A percentile compares a stretch with the other conserved stretches of the same genome.
These are phyloP conservation scores for Alternaria viburni DNA, from an alignment of 2,329 filamentous ascomycete species.

Conservation along the genomic window DNA sequence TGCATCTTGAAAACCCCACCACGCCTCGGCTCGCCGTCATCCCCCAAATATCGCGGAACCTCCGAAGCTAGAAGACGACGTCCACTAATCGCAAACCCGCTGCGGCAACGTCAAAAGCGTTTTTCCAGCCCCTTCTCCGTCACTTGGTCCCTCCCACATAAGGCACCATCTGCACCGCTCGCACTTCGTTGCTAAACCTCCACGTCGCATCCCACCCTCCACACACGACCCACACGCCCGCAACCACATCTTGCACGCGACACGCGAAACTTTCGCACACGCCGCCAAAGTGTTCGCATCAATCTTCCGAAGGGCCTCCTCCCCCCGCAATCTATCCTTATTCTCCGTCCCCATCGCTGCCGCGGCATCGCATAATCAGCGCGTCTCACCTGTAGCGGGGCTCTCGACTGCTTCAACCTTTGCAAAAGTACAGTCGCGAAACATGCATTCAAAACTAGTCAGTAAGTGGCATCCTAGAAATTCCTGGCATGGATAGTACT, in stretches of 20 bases:
- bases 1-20: slow-evolving; percentile 17
- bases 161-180: slow-evolving; percentile 12
- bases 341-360: slow-evolving; percentile 75
- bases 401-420: slow-evolving; percentile 49
- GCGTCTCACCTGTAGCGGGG: slow-evolving; percentile 52
- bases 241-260: slow-evolving; percentile 28
- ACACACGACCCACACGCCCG: slow-evolving; percentile 21
- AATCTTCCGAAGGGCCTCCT: slow-evolving; percentile 70
- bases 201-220: slow-evolving; percentile 19
- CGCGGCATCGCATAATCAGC: slow-evolving; percentile 71
- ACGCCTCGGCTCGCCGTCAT: slow-evolving; percentile 16
- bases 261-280: slow-evolving; percentile 26
- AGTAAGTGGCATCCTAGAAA: slow-evolving; percentile 62
- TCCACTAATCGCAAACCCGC: slow-evolving; percentile 17
- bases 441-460: slow-evolving; percentile 92
- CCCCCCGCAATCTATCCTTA: slow-evolving; percentile 71
- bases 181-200: neutral
- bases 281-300: slow-evolving; percentile 93
- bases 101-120: slow-evolving; percentile 12
- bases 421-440: slow-evolving; percentile 54
- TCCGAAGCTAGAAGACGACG: slow-evolving; percentile 29
- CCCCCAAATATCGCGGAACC: slow-evolving; percentile 21
- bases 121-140: slow-evolving; percentile 26
- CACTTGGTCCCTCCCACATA: slow-evolving; percentile 10
- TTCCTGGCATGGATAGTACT: slow-evolving; percentile 14